Conservation (phyloP, 768 basidiomycete species). For the Mycena rosella region DNA sequence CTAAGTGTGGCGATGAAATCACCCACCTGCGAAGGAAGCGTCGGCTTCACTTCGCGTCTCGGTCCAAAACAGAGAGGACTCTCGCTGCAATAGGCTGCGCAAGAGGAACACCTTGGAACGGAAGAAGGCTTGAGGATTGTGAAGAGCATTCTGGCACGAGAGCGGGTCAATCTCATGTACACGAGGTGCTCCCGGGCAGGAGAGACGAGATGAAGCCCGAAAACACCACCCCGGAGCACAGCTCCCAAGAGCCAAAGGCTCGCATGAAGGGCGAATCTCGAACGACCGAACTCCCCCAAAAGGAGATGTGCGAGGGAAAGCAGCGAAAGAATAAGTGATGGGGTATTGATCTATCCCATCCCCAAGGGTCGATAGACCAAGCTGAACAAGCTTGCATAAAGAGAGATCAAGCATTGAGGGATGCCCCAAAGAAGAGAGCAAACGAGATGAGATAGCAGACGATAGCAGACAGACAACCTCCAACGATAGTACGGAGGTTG, state of each 20-base stretch:
- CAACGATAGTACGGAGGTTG: not conserved
- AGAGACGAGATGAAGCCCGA: constrained; percentile 23
- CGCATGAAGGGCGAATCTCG: too few relatives aligned
- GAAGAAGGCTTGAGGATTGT: not conserved
- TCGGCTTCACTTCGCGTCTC: not conserved
- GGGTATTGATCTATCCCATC: constrained; percentile 3
- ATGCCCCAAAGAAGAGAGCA: not conserved
- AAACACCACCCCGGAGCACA: constrained; percentile 18
- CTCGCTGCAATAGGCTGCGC: not conserved
- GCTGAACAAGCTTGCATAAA: constrained; percentile 8
- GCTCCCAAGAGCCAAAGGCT: constrained; percentile 24
- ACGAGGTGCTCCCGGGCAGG: too few relatives aligned
- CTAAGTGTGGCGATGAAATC: not conserved
- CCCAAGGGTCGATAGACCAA: constrained; percentile 8
- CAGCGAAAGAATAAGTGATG: not conserved
- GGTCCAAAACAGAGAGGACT: not conserved
- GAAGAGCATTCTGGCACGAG: constrained; percentile 16
- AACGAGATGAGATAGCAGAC: not conserved
- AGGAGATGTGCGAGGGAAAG: constrained; percentile 7
- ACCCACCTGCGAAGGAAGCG: not conserved
- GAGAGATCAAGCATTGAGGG: not conserved
- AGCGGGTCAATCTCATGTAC: constrained; percentile 16
- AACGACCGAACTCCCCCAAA: constrained; percentile 16
- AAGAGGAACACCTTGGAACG: not conserved
- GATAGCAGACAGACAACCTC: not conserved